phyloP scores from a whole-genome alignment of 164 flowering plant genomes.

The Cinnamomum micranthum region DNA sequence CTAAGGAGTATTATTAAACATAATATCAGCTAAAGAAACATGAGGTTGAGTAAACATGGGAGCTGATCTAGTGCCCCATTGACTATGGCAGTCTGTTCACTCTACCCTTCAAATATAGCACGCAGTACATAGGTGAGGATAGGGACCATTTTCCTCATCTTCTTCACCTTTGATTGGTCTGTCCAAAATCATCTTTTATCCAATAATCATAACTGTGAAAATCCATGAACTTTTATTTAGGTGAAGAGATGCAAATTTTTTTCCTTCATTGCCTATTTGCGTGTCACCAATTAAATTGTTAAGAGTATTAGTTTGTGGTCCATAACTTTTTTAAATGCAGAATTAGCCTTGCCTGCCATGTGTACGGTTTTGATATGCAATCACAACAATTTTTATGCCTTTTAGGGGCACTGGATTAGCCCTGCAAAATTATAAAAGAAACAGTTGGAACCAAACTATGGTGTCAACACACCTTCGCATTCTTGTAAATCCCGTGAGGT shows the following conservation, averaged over 20 bases:
- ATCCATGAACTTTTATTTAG: neutral
- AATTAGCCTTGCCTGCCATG: neutral
- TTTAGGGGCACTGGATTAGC: neutral
- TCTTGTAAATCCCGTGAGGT: constrained; percentile 51
- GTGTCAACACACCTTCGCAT: constrained; percentile 50
- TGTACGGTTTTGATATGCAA: neutral
- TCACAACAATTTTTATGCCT: neutral
- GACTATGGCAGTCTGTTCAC: neutral
- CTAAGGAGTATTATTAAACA: constrained; percentile 27
- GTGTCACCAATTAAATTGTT: neutral
- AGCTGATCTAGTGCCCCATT: neutral
- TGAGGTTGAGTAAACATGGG: neutral
- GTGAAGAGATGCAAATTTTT: neutral
- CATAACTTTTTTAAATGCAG: neutral
- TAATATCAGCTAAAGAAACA: neutral
- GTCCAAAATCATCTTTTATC: neutral
- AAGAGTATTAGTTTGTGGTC: neutral
- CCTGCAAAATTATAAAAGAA: neutral
- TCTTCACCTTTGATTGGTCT: neutral
- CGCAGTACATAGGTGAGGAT: neutral
- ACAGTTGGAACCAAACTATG: neutral
- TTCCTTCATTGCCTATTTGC: neutral
- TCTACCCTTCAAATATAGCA: neutral
- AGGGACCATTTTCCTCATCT: neutral
- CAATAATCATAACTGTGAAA: neutral